phyloP scores from a whole-genome alignment of 164 flowering plant genomes.

The Nelumbo lutea region DNA sequence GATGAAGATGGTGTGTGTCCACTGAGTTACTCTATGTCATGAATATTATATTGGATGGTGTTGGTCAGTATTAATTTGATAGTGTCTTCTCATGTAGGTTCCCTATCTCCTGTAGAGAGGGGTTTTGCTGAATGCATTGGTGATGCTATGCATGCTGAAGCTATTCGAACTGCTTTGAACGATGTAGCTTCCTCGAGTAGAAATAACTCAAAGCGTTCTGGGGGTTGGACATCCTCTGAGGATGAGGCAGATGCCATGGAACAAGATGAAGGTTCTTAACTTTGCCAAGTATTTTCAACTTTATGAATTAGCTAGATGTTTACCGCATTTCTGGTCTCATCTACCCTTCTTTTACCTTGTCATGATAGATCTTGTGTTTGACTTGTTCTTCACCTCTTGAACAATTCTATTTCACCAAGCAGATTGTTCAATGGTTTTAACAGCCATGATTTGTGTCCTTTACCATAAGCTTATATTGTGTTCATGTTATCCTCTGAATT shows the following conservation, averaged over 20 bases:
- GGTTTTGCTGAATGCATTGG: constrained; percentile 42
- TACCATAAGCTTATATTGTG: too few species aligned
- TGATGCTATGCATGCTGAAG: constrained; percentile 62
- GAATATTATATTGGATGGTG: background rate
- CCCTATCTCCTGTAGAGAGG: constrained; percentile 51
- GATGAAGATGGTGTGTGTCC: constrained; percentile 61
- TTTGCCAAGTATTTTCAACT: background rate
- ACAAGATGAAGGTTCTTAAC: constrained; percentile 54
- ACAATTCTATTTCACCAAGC: background rate
- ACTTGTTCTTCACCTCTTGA: background rate
- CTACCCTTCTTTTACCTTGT: background rate
- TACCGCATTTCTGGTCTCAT: background rate
- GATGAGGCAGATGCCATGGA: constrained; percentile 92
- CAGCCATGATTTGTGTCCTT: background rate
- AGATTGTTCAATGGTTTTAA: background rate
- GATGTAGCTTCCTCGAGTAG: constrained; percentile 76
- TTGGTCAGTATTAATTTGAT: background rate
- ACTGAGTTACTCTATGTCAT: background rate
- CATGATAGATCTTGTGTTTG: background rate
- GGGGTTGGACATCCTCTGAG: constrained; percentile 92
- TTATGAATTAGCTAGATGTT: background rate
- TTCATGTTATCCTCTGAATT: too few species aligned
- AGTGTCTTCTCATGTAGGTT: constrained; percentile 37
- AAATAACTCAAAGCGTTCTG: constrained; percentile 18
- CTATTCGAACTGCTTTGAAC: constrained; percentile 60